These are phyloP conservation scores for Cucumis cinereus DNA, from an alignment of 306 rosid genomes.

Conservation along the genomic window DNA sequence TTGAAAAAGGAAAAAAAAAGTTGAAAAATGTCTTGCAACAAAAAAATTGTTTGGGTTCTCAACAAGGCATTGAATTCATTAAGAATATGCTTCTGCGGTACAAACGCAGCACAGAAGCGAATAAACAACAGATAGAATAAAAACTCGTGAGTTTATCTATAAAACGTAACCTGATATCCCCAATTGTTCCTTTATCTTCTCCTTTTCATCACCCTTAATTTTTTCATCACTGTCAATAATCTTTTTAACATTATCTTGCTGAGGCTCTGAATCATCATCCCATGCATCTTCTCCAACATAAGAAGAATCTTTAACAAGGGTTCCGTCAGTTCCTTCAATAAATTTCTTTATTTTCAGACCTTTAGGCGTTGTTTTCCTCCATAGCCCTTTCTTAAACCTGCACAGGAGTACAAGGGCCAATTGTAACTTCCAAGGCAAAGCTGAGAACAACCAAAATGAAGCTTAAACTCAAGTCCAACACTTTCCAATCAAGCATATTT, in stretches of 20 bases:
- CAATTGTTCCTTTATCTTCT: constrained; percentile 45
- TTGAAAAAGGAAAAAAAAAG: not conserved
- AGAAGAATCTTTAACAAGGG: constrained; percentile 66
- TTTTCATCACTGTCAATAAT: constrained; percentile 43
- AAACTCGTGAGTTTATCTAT: not conserved
- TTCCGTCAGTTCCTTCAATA: constrained; percentile 75
- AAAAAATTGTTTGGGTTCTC: not conserved
- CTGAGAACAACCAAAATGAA: not conserved
- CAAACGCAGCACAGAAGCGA: constrained; percentile 7
- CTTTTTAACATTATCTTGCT: constrained; percentile 45
- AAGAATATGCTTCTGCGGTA: not conserved
- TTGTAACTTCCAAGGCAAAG: not conserved
- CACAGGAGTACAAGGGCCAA: constrained; percentile 5
- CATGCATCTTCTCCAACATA: constrained; percentile 97
- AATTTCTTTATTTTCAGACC: constrained; percentile 83
- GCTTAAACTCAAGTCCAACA: not conserved
- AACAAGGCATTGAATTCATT: not conserved
- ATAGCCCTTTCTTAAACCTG: constrained; percentile 82
- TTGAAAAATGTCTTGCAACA: not conserved
- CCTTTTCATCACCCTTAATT: constrained; percentile 46
- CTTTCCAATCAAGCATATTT: not conserved
- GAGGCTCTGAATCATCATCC: constrained; percentile 55
- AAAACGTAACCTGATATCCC: constrained; percentile 53
- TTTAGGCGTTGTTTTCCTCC: constrained; percentile 80
- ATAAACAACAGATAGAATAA: not conserved